Conservation (phyloP, 331 rosid genomes). For the Acacia concinna region DNA sequence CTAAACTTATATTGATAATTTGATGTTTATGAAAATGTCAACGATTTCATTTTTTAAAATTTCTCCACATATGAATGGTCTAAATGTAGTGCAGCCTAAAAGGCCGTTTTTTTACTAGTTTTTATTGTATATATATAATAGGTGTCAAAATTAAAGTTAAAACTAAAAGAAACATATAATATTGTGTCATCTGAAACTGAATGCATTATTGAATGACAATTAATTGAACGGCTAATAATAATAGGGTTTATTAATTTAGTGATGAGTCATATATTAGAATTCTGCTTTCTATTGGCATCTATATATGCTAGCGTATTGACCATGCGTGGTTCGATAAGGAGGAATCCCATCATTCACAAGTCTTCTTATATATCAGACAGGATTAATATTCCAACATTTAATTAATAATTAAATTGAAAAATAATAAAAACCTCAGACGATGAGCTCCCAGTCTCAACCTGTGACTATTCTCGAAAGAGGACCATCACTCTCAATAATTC, state of each 20-base stretch:
- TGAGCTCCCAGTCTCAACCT: conserved; percentile 39
- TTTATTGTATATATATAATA: too few relatives aligned
- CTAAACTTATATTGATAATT: too few relatives aligned
- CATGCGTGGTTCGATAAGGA: conserved; percentile 48
- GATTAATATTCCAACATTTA: conserved; percentile 50
- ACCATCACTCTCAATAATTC: conserved; percentile 53
- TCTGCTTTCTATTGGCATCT: neutral
- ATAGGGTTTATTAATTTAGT: neutral
- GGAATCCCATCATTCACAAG: conserved; percentile 50
- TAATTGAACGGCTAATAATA: too few relatives aligned
- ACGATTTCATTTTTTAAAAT: too few relatives aligned
- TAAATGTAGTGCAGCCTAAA: too few relatives aligned
- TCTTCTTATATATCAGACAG: conserved; percentile 41
- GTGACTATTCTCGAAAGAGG: conserved; percentile 49
- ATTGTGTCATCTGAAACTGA: neutral
- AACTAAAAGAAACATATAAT: too few relatives aligned
- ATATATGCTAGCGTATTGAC: conserved; percentile 41
- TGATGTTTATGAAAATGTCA: too few relatives aligned
- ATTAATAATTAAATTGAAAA: conserved; percentile 16
- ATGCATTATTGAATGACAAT: neutral
- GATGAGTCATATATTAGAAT: neutral
- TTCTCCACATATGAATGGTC: too few relatives aligned
- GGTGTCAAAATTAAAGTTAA: neutral
- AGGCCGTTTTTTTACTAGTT: too few relatives aligned
- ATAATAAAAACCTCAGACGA: conserved; percentile 47